Evolutionary conservation across 2,329 filamentous ascomycete species (phyloP), one percentile per base, ranked within the genome.

Genomic region (Chaetoscypha palmicola): DNA sequence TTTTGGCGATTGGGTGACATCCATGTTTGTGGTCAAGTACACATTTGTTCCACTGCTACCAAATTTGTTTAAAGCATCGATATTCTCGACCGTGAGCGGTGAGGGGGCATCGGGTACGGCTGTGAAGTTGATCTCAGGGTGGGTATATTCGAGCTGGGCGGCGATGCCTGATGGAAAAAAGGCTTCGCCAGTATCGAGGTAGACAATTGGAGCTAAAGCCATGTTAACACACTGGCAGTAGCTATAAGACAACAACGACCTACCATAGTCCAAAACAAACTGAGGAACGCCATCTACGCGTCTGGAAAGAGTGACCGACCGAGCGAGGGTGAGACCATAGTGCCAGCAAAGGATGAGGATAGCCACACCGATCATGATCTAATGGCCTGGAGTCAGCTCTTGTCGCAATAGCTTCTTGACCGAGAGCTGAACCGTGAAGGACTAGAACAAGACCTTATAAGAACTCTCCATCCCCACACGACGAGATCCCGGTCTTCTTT

Each of bases 151-250:
- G 9, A 76, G 51, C 46, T 74, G 70, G 9, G 64, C 60, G 24
- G 58, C 61, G 20, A 76, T 66, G 48, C 72, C 70, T 32, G 70
- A 71, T 4, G 73, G 73, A 37, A 68, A 66, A 53, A 72, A 74
- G 21, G 58, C 51, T 47, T 76, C 73, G 47, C 64, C 49, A 20
- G 65, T 66, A 49, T 74, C 66, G 7, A 75, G 64, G 64, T 69
- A 75, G 24, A 74, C 64, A 3, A 75, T 48, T 5, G 73, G 73
- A 24, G 72, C 73, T 75, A 38, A 51, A 5, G 23, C 10, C 9
- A 28, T 31, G 31, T 9, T 17, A 41, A 24, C 3, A 12, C 5
- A 4, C 14, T 23, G 26, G 11, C 11, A 38, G 23, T 19, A 26
- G 17, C 9, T 3, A 40, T 32, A 21, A 38, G 20, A 17, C 26